These are phyloP conservation scores for Nicotiana tomentosiformis DNA, from an alignment of 257 asterid species.

Conservation along the genomic window DNA sequence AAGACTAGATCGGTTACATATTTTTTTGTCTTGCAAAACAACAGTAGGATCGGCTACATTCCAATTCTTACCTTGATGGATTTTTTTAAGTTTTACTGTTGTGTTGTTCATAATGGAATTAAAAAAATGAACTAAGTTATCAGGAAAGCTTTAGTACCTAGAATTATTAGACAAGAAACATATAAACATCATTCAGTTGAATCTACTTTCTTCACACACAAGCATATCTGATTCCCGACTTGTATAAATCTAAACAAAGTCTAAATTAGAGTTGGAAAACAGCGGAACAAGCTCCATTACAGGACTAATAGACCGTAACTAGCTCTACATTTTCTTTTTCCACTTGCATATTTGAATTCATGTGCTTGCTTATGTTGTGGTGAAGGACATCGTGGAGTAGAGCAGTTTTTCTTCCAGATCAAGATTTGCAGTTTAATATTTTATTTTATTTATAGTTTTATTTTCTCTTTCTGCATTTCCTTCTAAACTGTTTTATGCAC, in stretches of 20 bases:
- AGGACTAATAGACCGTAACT: neutral
- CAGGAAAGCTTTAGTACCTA: neutral
- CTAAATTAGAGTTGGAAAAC: neutral
- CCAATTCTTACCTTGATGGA: neutral
- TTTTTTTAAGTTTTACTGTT: neutral
- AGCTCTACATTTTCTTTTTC: neutral
- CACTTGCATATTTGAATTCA: neutral
- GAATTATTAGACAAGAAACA: neutral
- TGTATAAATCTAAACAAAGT: neutral
- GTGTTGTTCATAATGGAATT: neutral
- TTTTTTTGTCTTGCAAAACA: no score
- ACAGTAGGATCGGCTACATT: neutral
- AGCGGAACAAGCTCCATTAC: neutral
- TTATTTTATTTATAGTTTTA: neutral
- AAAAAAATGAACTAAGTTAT: neutral
- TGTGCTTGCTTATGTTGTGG: neutral
- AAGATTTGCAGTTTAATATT: neutral
- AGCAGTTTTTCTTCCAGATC: neutral
- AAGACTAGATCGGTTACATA: neutral
- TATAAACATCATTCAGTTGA: neutral
- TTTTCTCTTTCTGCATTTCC: neutral
- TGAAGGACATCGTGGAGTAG: neutral
- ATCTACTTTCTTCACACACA: neutral
- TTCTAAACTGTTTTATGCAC: neutral
- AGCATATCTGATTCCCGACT: neutral